A percentile compares a stretch with the other conserved stretches of the same genome.
phyloP scores from a whole-genome alignment of 768 basidiomycete genomes.

The Mycena filopes region DNA sequence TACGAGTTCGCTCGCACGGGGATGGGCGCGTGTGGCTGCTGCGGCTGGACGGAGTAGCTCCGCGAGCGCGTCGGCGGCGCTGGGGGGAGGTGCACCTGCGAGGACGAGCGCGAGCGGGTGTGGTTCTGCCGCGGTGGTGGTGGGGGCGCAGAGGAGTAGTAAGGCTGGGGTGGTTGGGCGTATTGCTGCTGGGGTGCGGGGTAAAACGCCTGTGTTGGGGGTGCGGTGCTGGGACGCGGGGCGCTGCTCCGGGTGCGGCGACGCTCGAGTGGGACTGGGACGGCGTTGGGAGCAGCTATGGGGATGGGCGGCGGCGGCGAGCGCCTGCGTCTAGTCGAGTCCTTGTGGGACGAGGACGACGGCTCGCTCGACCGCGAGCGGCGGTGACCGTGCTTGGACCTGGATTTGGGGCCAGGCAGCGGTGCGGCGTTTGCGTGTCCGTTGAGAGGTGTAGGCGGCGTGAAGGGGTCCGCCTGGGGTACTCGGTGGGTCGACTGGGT shows the following conservation, averaged over 20 bases:
- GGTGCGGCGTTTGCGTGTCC: neutral
- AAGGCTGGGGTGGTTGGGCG: neutral
- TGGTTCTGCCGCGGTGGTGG: neutral
- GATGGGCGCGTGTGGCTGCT: too few relatives aligned
- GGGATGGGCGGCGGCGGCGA: constrained; percentile 11
- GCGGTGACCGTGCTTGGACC: too few relatives aligned
- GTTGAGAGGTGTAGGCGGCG: constrained; percentile 12
- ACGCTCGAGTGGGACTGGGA: neutral
- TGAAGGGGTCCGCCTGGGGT: constrained; percentile 10
- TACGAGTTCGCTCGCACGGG: constrained; percentile 9
- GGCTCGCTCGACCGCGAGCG: constrained; percentile 4
- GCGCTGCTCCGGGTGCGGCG: neutral
- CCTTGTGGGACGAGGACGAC: neutral
- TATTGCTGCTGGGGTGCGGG: neutral
- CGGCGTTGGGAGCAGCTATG: too few relatives aligned
- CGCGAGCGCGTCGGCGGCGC: neutral
- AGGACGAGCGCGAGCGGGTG: constrained; percentile 11
- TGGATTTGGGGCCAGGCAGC: neutral
- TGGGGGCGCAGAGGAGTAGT: neutral
- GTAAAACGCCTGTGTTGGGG: constrained; percentile 12
- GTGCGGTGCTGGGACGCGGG: constrained; percentile 14
- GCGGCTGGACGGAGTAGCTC: neutral
- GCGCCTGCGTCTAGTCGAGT: neutral
- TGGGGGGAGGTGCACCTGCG: neutral
- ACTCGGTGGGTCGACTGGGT: constrained; percentile 37